Evolutionary conservation across 2,329 filamentous ascomycete genomes (phyloP).

Genomic region (Chrysosporium keratinophilum): DNA sequence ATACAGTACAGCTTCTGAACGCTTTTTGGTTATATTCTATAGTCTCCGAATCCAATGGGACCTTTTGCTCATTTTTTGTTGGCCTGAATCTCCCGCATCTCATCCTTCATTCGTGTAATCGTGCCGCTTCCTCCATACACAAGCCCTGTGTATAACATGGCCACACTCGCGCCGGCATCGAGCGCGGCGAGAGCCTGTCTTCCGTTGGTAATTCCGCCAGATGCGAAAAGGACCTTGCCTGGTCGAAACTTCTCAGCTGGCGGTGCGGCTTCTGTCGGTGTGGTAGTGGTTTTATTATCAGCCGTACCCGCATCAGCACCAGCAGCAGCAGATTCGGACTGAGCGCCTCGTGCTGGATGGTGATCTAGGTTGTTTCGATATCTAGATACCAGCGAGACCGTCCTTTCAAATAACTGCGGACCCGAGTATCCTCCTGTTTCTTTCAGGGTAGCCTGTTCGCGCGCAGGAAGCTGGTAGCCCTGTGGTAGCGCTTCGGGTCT

Average conservation of each 20-base stretch:
- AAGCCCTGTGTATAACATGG: conserved; percentile 79
- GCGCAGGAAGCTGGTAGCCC: conserved; percentile 52
- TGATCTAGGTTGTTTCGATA: conserved; percentile 63
- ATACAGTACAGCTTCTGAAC: background rate
- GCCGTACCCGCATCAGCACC: conserved; percentile 15
- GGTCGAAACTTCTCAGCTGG: background rate
- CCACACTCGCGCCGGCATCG: conserved; percentile 79
- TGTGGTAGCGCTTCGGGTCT: conserved; percentile 60
- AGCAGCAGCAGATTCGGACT: conserved; percentile 15
- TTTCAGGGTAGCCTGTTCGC: conserved; percentile 57
- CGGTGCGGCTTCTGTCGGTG: conserved; percentile 8
- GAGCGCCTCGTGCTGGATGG: conserved; percentile 21
- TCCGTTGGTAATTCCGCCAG: conserved; percentile 83
- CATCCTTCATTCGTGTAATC: conserved; percentile 43
- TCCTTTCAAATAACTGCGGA: conserved; percentile 75
- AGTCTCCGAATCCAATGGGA: background rate
- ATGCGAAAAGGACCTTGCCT: conserved; percentile 81
- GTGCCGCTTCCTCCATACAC: conserved; percentile 55
- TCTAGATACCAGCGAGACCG: conserved; percentile 63
- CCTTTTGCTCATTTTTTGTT: background rate
- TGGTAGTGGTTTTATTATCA: conserved; percentile 15
- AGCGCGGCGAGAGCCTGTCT: conserved; percentile 70
- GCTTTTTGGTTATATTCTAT: background rate
- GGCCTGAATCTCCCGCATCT: conserved; percentile 30
- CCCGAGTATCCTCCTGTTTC: conserved; percentile 87